These are phyloP conservation scores for Candida parachauliodes DNA, from an alignment of 805 yeast species.

Conservation along the genomic window DNA sequence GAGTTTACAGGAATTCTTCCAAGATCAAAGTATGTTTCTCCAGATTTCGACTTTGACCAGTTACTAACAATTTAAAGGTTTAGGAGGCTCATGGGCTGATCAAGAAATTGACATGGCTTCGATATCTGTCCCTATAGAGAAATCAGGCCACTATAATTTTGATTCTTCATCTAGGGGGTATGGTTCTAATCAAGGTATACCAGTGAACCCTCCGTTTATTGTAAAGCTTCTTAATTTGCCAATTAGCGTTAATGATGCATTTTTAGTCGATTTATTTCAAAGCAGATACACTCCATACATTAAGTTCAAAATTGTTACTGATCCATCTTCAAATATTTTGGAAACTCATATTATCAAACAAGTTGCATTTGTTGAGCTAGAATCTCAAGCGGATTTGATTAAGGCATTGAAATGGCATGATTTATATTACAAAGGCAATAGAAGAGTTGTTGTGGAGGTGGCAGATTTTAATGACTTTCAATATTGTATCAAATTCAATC, in stretches of 20 bases:
- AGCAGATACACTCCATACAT: conserved; percentile 57
- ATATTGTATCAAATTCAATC: conserved; percentile 36
- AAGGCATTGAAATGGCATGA: conserved; percentile 65
- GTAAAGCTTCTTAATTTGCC: conserved; percentile 63
- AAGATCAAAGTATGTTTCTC: conserved; percentile 39
- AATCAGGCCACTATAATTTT: conserved; percentile 13
- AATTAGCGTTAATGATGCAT: conserved; percentile 45
- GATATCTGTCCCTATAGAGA: conserved; percentile 43
- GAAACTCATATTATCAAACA: conserved; percentile 41
- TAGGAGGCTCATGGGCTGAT: conserved; percentile 48
- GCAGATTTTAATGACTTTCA: conserved; percentile 42
- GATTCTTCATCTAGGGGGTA: conserved; percentile 7
- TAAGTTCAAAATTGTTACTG: conserved; percentile 62
- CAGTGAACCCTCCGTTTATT: conserved; percentile 54
- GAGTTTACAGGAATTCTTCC: conserved; percentile 44
- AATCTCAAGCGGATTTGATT: conserved; percentile 47
- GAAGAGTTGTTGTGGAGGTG: conserved; percentile 35
- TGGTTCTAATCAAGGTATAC: not conserved
- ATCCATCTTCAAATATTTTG: conserved; percentile 37
- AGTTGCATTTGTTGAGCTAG: conserved; percentile 62
- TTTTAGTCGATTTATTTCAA: conserved; percentile 56
- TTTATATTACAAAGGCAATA: conserved; percentile 43
- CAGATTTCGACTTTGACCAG: conserved; percentile 5
- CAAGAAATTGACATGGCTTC: conserved; percentile 44
- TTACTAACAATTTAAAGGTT: conserved; percentile 27